phyloP scores from a whole-genome alignment of 306 rosid genomes.

The Dalbergia cultrata region DNA sequence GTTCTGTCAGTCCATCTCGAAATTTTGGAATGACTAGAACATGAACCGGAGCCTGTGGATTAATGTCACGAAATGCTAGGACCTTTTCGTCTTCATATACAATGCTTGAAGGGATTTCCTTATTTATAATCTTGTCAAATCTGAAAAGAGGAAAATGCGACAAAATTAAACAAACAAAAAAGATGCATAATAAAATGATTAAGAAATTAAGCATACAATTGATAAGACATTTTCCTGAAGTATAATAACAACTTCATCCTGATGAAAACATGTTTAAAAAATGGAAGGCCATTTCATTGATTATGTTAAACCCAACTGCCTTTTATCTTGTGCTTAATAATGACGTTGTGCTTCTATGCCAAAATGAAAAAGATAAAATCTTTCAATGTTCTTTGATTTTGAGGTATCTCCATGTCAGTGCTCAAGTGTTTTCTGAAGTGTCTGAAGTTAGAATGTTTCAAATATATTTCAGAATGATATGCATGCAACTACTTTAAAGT shows the following conservation, averaged over 20 bases:
- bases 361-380: constrained; percentile 32
- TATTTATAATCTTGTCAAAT: constrained; percentile 90
- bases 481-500: constrained; percentile 40
- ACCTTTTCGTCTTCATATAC: constrained; percentile 83
- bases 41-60: constrained; percentile 94
- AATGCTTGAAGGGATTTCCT: constrained; percentile 88
- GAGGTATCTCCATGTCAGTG: background rate
- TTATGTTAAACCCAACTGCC: background rate
- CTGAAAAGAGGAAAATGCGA: constrained; percentile 49
- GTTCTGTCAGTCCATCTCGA: constrained; percentile 87
- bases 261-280: background rate
- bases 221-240: too few relatives aligned
- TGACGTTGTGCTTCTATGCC: constrained; percentile 2
- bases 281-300: background rate
- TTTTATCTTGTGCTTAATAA: constrained; percentile 12
- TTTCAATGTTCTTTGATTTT: constrained; percentile 1
- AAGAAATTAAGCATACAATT: background rate
- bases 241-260: too few relatives aligned
- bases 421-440: background rate
- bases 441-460: background rate
- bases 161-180: constrained; percentile 6
- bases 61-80: constrained; percentile 84
- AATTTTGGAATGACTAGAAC: constrained; percentile 83
- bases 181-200: background rate
- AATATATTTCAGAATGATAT: constrained; percentile 34